Base-by-base conservation (phyloP, 2,329 filamentous ascomycete species). In the Paecilomyces formosus region DNA sequence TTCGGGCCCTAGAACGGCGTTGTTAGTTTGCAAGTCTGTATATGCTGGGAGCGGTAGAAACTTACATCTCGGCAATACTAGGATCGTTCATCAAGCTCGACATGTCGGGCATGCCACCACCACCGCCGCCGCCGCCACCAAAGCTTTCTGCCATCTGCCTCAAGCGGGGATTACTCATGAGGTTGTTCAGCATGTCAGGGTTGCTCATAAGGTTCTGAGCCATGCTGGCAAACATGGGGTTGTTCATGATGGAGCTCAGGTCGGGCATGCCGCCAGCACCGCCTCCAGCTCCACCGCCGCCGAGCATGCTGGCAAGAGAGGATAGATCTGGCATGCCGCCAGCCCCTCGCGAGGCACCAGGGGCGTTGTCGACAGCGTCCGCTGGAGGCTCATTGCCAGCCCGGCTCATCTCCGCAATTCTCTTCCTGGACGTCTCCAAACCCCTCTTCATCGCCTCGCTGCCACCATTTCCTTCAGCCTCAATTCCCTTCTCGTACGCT, bases 381-480 rank as follows among this genome's bases (percentile, higher is more conserved):
- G 81, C 77, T 15, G 80, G 78, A 54, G 77, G 77, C 62, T 78
- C 77, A 55, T 74, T 73, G 55, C 81, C 83, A 39, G 78, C 79
- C 55, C 74, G 78, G 62, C 85, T 86, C 68, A 93, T 84, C 75
- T 96, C 92, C 63, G 93, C 90, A 53, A 95, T 88, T 68, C 89
- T 85, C 69, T 86, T 86, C 82, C 89, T 94, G 56, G 92, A 93
- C 15, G 94, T 97, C 83, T 97, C 92, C 72, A 85, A 94, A 21
- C 94, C 94, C 78, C 93, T 95, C 82, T 92, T 93, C 94, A 97
- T 97, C 61, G 93, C 92, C 15, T 97, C 92, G 66, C 90, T 95
- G 61, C 94, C 94, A 57, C 94, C 94, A 70, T 87, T 94, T 55
- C 94, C 93, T 76, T 99, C 94, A 63, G 91, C 85, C 72, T 96